These are phyloP conservation scores for Trichoderma asperellum DNA, from an alignment of 2,329 filamentous ascomycete genomes.

Conservation along the genomic window DNA sequence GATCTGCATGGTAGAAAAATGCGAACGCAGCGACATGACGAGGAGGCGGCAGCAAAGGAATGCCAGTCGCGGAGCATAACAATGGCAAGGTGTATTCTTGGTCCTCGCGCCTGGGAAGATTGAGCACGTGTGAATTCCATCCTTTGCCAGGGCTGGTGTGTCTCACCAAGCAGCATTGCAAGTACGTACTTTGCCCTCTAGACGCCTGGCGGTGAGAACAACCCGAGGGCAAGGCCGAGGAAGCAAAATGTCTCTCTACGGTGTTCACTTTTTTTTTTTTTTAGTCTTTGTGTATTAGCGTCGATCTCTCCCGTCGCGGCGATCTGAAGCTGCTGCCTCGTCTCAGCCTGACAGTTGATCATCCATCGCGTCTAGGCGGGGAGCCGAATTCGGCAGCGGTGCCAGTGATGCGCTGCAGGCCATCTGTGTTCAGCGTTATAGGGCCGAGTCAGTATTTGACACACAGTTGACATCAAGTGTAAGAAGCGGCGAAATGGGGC, in stretches of 20 bases:
- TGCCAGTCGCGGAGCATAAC: not conserved
- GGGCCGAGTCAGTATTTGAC: not conserved
- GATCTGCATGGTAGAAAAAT: not conserved
- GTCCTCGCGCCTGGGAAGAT: not conserved
- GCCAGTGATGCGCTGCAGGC: not conserved
- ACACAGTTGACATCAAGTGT: too few species aligned
- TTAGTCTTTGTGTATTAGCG: not conserved
- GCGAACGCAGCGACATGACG: not conserved
- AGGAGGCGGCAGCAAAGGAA: not conserved
- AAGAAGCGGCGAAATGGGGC: not conserved
- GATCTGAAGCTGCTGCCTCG: not conserved
- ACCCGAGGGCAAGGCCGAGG: not conserved
- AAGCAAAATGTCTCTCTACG: not conserved
- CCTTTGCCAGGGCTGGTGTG: not conserved
- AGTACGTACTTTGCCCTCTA: not conserved
- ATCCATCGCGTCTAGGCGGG: not conserved
- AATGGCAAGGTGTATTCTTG: not conserved
- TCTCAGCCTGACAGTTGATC: not conserved
- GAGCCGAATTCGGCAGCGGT: not conserved
- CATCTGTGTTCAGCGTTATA: not conserved
- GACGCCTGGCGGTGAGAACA: not conserved
- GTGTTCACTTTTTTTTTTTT: not conserved
- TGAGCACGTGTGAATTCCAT: slow-evolving; percentile 12
- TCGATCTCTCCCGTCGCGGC: not conserved
- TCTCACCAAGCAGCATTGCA: not conserved